Evolutionary conservation across 257 asterid species (phyloP), one percentile per base, ranked within the genome.

Genomic region (Anisodus tanguticus): DNA sequence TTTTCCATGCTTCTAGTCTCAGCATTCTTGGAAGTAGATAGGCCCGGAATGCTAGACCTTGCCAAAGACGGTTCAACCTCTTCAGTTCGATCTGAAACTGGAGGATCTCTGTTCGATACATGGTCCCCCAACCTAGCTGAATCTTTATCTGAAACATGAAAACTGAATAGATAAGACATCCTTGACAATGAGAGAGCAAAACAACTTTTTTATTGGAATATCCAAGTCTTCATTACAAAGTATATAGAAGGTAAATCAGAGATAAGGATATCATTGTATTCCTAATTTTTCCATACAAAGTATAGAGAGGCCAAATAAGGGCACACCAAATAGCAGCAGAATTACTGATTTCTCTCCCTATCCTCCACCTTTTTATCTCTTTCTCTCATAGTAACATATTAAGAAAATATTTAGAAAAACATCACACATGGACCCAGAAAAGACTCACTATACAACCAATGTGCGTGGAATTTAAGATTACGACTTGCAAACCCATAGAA

Each of bases 1-100:
- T 49, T 39, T 49, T 87, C 89, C 17, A 84, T 81, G 80, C 79
- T 81, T 70, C 81, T 84, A 74, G 31, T 84, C 83, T 87, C 88
- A 37, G 16, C 60, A 35, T 85, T 68, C 79, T 49, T 78, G 62
- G 67, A 86, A 81, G 83, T 37, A 54, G 88, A 55, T 81, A 83
- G 82, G 67, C 81, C 58, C 79, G 88, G 89, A 12, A 67, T 82
- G 68, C 83, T 90, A 90, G 60, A 78, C 87, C 85, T 88, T 51
- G 86, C 72, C 81, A 82, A 84, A 72, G 81, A 78, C 19, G 84
- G 90, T 86, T 85, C 89, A 53, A 85, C 84, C 74, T 51, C 83
- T 83, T 86, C 90, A 88, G 77, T 55, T 63, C 87, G 90, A 83
- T 83, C 88, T 85, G 88, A 83, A 62, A 71, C 82, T 39, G 82